A percentile compares a stretch with the other conserved stretches of the same genome.
Evolutionary conservation across 208 protist species (phyloP).

Genomic region (Crithidia fasciculata): DNA sequence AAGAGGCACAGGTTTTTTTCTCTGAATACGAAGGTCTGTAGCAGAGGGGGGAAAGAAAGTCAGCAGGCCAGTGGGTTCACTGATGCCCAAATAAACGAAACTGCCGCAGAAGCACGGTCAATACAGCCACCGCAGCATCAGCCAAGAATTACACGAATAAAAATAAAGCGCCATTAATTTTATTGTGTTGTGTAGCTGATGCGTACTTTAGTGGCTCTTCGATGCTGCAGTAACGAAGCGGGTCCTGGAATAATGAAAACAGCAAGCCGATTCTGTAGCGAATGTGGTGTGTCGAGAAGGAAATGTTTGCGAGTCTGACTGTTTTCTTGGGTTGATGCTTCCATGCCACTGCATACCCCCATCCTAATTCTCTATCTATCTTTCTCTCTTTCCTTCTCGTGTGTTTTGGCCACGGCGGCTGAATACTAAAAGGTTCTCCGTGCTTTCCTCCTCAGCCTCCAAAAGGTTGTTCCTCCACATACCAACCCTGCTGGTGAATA

Average conservation of each 20-base stretch:
- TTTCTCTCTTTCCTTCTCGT: constrained; percentile 14
- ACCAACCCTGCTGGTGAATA: too few relatives aligned
- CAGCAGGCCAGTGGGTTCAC: too few relatives aligned
- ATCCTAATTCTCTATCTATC: constrained; percentile 8
- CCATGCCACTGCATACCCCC: neutral
- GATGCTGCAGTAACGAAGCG: too few relatives aligned
- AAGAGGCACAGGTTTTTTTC: neutral
- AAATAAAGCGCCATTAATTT: too few relatives aligned
- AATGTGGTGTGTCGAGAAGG: neutral
- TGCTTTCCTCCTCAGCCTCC: neutral
- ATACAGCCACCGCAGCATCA: too few relatives aligned
- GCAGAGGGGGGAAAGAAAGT: neutral
- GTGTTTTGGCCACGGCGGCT: neutral
- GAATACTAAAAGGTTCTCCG: too few relatives aligned
- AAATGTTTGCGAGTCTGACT: neutral
- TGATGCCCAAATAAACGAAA: too few relatives aligned
- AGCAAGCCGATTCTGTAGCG: neutral
- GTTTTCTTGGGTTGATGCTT: neutral
- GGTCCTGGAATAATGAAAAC: too few relatives aligned
- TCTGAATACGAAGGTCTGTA: neutral
- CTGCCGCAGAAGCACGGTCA: neutral
- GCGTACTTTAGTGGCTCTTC: too few relatives aligned
- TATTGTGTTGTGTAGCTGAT: too few relatives aligned
- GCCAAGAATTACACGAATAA: too few relatives aligned
- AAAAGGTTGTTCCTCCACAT: neutral